Base-by-base conservation (phyloP, 2,329 filamentous ascomycete species). In the Corynespora cassiicola region DNA sequence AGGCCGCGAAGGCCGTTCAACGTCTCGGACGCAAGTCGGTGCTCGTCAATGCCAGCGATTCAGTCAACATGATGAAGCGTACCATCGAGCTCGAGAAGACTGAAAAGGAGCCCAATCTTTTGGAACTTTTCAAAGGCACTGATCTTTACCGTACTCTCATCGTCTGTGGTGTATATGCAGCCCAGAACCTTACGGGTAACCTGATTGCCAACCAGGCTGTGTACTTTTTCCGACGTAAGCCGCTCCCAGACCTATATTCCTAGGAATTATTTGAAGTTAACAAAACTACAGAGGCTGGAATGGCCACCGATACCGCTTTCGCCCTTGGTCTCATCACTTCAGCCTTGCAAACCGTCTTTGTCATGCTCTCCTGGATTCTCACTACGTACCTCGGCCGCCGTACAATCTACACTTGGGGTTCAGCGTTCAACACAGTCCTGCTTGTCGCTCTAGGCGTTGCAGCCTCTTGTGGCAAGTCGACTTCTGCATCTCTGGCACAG, bases 311-410 rank as follows among this genome's bases (percentile, higher is more conserved):
- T 51, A 75, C 70, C 18, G 77, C 83, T 4, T 86, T 86, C 57
- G 77, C 76, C 23, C 71, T 86, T 11, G 79, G 79, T 63, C 76
- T 86, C 18, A 85, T 85, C 64, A 85, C 78, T 34, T 85, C 83
- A 0, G 79, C 75, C 31, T 80, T 86, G 2, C 80, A 84, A 59
- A 72, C 66, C 65, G 65, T 87, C 60, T 75, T 83, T 44, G 80
- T 84, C 62, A 84, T 84, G 76, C 71, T 83, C 26, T 86, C 82
- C 41, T 86, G 84, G 84, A 67, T 85, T 39, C 76, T 87, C 32
- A 86, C 80, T 10, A 76, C 78, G 1, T 85, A 82, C 65, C 72
- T 82, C 36, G 81, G 82, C 58, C 78, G 82, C 42, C 81, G 82
- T 36, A 76, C 78, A 22, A 84, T 86, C 65, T 86, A 85, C 63